Evolutionary conservation across 2,329 filamentous ascomycete genomes (phyloP).

Genomic region (Graphilbum sp.): DNA sequence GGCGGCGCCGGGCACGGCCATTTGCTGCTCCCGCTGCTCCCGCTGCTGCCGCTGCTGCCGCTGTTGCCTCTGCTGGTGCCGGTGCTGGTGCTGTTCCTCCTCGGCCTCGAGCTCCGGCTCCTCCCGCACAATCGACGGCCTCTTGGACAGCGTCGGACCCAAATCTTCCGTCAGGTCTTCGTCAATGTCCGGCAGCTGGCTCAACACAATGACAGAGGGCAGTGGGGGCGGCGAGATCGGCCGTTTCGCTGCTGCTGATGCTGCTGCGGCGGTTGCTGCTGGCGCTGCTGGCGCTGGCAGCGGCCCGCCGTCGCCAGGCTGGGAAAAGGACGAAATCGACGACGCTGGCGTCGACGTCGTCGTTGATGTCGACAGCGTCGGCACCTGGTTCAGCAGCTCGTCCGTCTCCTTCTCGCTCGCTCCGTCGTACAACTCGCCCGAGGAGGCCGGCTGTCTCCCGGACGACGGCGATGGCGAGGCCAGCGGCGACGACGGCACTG

Average conservation of each 20-base stretch:
- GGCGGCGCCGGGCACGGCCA: no score
- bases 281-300: no score
- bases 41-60: no score
- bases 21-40: no score
- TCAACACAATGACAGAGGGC: no score
- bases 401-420: background rate
- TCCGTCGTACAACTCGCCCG: background rate
- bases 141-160: conserved; percentile 5
- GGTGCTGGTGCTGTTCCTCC: conserved; percentile 8
- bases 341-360: conserved; percentile 1
- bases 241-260: no score
- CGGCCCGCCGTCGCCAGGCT: background rate
- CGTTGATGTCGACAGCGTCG: conserved; percentile 4
- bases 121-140: conserved; percentile 26
- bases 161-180: background rate
- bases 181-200: background rate
- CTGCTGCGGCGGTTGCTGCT: no score
- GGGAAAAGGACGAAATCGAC: conserved; percentile 2
- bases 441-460: no score
- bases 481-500: no score
- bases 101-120: conserved; percentile 13
- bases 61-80: conserved; percentile 4
- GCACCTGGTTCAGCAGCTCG: background rate
- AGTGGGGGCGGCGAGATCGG: no score
- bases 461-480: no score